These are phyloP conservation scores for Lasiosphaeris hirsuta DNA, from an alignment of 495 filamentous ascomycete species.

Conservation along the genomic window DNA sequence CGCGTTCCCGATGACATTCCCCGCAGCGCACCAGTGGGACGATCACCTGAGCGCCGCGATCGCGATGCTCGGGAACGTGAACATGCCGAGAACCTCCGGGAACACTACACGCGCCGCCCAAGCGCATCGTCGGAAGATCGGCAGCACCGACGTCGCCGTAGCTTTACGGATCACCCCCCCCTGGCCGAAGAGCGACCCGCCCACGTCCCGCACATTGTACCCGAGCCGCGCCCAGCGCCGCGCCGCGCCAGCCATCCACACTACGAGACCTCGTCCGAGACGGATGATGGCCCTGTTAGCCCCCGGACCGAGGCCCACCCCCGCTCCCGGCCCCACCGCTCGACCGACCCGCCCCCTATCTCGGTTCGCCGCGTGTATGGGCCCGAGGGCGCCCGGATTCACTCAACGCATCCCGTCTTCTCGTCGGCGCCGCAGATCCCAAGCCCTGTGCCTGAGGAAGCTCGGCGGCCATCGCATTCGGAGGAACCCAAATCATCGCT, in stretches of 20 bases:
- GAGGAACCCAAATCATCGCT: constrained; percentile 21
- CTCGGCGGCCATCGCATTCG: background rate
- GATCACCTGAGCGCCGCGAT: constrained; percentile 26
- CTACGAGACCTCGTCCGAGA: constrained; percentile 25
- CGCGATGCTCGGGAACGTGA: constrained; percentile 23
- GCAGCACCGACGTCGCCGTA: constrained; percentile 22
- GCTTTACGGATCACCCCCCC: constrained; percentile 25
- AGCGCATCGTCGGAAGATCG: constrained; percentile 24
- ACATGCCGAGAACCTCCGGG: constrained; percentile 13
- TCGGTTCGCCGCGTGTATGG: constrained; percentile 24
- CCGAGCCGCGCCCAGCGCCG: constrained; percentile 15
- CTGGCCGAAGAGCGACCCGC: constrained; percentile 21
- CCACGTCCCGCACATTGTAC: constrained; percentile 17
- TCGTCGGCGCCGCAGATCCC: background rate
- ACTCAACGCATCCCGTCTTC: constrained; percentile 16
- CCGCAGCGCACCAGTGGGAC: constrained; percentile 16
- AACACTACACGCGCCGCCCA: constrained; percentile 22
- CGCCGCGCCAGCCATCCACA: constrained; percentile 30
- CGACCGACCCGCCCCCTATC: constrained; percentile 23
- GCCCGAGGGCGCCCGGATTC: constrained; percentile 8
- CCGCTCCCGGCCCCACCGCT: constrained; percentile 12
- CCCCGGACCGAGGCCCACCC: constrained; percentile 6
- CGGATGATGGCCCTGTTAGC: constrained; percentile 15
- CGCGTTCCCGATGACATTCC: constrained; percentile 10
- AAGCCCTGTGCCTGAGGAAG: background rate